Conservation (phyloP, 2,329 filamentous ascomycete genomes). For the Aspergillus tubingensis region DNA sequence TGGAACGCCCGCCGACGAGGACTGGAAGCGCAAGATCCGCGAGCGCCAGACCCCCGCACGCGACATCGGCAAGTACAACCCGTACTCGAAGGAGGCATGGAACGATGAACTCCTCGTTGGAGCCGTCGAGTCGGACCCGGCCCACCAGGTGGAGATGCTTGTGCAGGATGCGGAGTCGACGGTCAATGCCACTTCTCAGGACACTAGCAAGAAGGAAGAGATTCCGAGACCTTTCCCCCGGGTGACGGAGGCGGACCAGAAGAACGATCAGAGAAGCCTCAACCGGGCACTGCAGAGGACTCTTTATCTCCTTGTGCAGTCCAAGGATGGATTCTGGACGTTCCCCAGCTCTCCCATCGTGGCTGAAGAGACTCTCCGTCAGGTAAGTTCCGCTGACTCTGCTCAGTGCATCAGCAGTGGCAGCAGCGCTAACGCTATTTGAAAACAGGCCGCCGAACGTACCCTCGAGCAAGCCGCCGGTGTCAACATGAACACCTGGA, state of each 20-base stretch:
- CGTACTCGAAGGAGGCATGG: constrained; percentile 74
- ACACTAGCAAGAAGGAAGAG: constrained; percentile 58
- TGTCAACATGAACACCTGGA: constrained; percentile 98
- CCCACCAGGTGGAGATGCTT: constrained; percentile 66
- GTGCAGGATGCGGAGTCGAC: constrained; percentile 70
- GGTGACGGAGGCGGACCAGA: constrained; percentile 74
- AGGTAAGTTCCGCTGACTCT: constrained; percentile 61
- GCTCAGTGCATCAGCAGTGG: too few relatives aligned
- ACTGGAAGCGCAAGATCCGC: constrained; percentile 84
- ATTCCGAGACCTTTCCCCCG: constrained; percentile 71
- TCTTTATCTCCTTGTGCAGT: constrained; percentile 82
- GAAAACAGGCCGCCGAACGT: constrained; percentile 74
- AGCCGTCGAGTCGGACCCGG: constrained; percentile 65
- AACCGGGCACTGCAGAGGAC: constrained; percentile 78
- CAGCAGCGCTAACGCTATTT: constrained; percentile 5
- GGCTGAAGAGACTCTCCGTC: constrained; percentile 74
- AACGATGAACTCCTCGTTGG: constrained; percentile 86
- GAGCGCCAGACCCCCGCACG: constrained; percentile 76
- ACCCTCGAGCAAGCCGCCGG: constrained; percentile 77
- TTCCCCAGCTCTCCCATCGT: constrained; percentile 75
- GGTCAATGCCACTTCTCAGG: constrained; percentile 41
- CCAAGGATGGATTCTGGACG: constrained; percentile 69
- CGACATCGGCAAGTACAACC: constrained; percentile 83
- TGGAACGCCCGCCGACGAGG: constrained; percentile 77
- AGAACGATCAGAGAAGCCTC: constrained; percentile 73